phyloP scores from a whole-genome alignment of 1,284 basidiomycete species.

The Termitomyces sp. region DNA sequence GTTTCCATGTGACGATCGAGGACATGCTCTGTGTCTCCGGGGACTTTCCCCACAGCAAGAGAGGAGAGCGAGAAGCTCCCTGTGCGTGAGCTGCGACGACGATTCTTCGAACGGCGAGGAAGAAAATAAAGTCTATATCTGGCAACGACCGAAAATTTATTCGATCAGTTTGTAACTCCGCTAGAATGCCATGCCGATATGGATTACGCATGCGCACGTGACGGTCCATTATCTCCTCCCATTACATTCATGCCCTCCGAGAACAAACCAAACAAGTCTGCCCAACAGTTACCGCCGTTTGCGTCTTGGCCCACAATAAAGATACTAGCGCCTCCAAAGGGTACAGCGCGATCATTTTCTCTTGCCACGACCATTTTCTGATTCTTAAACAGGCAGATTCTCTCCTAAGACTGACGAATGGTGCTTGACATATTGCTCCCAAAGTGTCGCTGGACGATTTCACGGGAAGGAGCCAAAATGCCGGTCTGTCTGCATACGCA shows the following conservation, averaged over 20 bases:
- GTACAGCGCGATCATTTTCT: slow-evolving; percentile 20
- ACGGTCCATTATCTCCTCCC: not conserved
- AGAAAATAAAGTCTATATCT: slow-evolving; percentile 12
- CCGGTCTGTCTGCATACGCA: slow-evolving; percentile 64
- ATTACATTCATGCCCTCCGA: slow-evolving; percentile 15
- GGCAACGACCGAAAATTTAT: slow-evolving; percentile 19
- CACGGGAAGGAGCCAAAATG: slow-evolving; percentile 54
- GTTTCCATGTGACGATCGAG: slow-evolving; percentile 57
- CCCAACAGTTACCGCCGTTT: slow-evolving; percentile 32
- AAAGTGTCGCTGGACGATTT: slow-evolving; percentile 55
- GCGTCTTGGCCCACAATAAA: slow-evolving; percentile 46
- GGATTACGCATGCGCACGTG: slow-evolving; percentile 12
- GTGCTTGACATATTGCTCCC: slow-evolving; percentile 69
- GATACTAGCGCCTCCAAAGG: slow-evolving; percentile 42
- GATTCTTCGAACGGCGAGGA: slow-evolving; percentile 69
- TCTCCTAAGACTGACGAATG: slow-evolving; percentile 64
- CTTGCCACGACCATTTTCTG: slow-evolving; percentile 3
- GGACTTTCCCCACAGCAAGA: slow-evolving; percentile 86
- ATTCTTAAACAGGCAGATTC: slow-evolving; percentile 38
- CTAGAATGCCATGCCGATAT: slow-evolving; percentile 19
- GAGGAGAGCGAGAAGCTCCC: slow-evolving; percentile 40
- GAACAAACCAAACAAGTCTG: slow-evolving; percentile 21
- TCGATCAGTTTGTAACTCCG: slow-evolving; percentile 22
- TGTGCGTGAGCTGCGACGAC: slow-evolving; percentile 78
- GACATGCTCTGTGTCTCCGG: slow-evolving; percentile 75